A percentile compares a stretch with the other conserved stretches of the same genome.
Conservation (phyloP, 1,139 yeast genomes). For the Yamadazyma jaroonii region DNA sequence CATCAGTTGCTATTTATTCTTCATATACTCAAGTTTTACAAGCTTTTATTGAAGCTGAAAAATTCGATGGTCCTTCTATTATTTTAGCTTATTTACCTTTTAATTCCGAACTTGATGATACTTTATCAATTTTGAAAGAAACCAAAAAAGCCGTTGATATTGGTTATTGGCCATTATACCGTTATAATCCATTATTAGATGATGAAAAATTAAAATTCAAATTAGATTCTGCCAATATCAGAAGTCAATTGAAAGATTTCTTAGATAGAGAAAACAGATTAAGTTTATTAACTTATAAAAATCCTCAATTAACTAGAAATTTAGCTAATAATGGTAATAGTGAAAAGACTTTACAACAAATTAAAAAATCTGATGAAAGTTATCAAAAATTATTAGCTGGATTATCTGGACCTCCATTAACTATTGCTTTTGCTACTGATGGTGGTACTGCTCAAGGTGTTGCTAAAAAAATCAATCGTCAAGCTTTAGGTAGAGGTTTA, state of each 20-base stretch:
- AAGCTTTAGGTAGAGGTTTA: conserved; percentile 84
- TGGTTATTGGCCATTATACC: conserved; percentile 94
- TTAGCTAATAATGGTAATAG: conserved; percentile 60
- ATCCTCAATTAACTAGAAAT: conserved; percentile 78
- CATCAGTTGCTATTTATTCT: conserved; percentile 90
- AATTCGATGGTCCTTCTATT: conserved; percentile 85
- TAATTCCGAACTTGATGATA: conserved; percentile 60
- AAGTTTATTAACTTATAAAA: conserved; percentile 65
- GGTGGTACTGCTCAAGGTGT: conserved; percentile 90
- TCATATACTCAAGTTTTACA: conserved; percentile 92
- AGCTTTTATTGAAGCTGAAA: conserved; percentile 85
- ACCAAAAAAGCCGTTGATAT: conserved; percentile 89
- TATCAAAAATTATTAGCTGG: conserved; percentile 78
- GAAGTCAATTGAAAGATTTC: conserved; percentile 73
- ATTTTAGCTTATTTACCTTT: conserved; percentile 90
- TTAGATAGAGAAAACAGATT: conserved; percentile 88
- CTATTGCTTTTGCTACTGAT: conserved; percentile 89
- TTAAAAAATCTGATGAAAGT: conserved; percentile 71
- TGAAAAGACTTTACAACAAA: conserved; percentile 59
- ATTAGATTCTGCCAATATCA: conserved; percentile 80
- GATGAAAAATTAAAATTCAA: conserved; percentile 57
- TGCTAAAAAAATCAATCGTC: conserved; percentile 77
- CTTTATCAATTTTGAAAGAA: conserved; percentile 75
- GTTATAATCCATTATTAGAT: conserved; percentile 66
- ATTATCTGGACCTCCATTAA: conserved; percentile 88